Conservation (phyloP, 208 protist species). For the Leishmania braziliensis region DNA sequence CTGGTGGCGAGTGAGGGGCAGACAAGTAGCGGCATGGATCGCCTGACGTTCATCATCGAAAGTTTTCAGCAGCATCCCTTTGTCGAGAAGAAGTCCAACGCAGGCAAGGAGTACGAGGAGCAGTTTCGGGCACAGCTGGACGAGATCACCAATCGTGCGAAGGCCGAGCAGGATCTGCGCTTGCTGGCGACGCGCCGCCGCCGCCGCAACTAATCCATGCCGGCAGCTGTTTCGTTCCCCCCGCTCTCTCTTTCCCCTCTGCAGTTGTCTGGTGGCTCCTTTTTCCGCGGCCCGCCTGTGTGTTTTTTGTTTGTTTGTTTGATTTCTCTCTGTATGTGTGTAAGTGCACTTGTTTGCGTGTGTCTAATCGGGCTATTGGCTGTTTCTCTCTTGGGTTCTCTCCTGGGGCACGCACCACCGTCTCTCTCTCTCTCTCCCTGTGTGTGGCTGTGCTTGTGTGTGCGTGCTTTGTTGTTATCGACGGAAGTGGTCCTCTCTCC, state of each 20-base stretch:
- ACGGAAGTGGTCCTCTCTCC: neutral
- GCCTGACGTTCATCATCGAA: constrained; percentile 72
- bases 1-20: constrained; percentile 71
- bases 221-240: neutral
- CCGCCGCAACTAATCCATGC: constrained; percentile 24
- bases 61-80: constrained; percentile 66
- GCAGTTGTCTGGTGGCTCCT: neutral
- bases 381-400: neutral
- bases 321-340: constrained; percentile 1
- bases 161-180: constrained; percentile 77
- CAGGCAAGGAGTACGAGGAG: constrained; percentile 52
- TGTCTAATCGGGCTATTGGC: neutral
- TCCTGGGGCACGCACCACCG: neutral
- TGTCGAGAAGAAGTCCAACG: constrained; percentile 58
- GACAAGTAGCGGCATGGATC: constrained; percentile 68
- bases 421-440: neutral
- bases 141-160: constrained; percentile 59
- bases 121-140: constrained; percentile 67
- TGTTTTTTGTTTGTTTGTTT: constrained; percentile 4
- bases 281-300: constrained; percentile 7
- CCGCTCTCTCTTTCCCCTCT: neutral
- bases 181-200: constrained; percentile 49
- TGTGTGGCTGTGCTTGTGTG: no score
- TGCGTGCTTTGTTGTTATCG: no score
- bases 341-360: constrained; percentile 1